Base-by-base conservation (phyloP, 257 asterid genomes). In the Orobanche coerulescens region DNA sequence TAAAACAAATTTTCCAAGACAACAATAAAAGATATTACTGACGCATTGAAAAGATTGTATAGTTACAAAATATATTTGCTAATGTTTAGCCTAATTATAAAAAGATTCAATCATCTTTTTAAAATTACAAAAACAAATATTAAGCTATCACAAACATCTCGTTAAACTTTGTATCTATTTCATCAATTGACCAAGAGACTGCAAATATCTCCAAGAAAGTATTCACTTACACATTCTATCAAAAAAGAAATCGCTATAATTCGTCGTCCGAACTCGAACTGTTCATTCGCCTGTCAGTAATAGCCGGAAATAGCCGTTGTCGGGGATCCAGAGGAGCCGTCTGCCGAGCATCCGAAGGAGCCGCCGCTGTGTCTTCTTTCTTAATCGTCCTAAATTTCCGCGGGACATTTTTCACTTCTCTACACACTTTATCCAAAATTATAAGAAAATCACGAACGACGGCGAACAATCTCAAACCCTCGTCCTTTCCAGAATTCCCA, bases 401-500 rank as follows among this genome's bases (percentile, higher is more conserved):
- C 12, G 92, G 82, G 11, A 49, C 54, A 49, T 58, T 76, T 67
- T 81, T 76, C 36, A 91, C 94, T 64, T 91, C 92, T 72, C 51
- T 78, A 67, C 97, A 88, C 43, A 85, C 95, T 75, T 76, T 85
- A 30, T 88, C 95, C 65, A 91, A 71, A 56, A 87, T 78, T 44
- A 85, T 51, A 25, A 91, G 78, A 55, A 91, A 87, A 77, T 88
- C 95, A 1, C 96, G 71, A 44, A 91, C 97, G 16, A 82, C 72
- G 2, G 74, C 77, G 42, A 91, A 91, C 61, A 91, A 73, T 40
- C 97, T 75, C 72, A 88, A 69, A 4, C 97, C 97, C 80, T 90
- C 97, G 6, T 85, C 96, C 76, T 84, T 87, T 40, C 85, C 95
- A 0, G 95, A 70, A 52, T 76, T 83, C 48, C 95, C 95, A 44